These are phyloP conservation scores for Elaeis oleifera DNA, from an alignment of 202 grass and related monocot species.

Conservation along the genomic window DNA sequence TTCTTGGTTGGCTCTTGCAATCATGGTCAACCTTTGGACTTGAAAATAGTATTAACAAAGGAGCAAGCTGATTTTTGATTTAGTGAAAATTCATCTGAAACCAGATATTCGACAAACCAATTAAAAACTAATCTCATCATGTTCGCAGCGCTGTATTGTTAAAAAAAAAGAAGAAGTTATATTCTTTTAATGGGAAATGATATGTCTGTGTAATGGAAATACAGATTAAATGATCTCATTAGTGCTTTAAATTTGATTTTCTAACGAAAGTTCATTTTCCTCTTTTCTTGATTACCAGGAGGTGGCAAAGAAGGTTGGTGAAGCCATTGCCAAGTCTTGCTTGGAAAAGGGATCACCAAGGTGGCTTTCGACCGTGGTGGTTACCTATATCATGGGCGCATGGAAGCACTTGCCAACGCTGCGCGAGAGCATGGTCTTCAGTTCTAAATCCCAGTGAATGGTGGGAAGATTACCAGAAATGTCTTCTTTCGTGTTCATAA, in stretches of 20 bases:
- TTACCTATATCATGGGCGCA: slow-evolving; percentile 73
- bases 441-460: slow-evolving; percentile 42
- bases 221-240: too few relatives aligned
- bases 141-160: too few relatives aligned
- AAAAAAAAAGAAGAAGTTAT: too few relatives aligned
- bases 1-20: too few relatives aligned
- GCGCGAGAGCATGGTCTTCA: slow-evolving; percentile 78
- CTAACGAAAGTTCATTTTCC: slow-evolving; percentile 7
- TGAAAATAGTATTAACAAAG: too few relatives aligned
- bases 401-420: slow-evolving; percentile 79
- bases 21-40: too few relatives aligned
- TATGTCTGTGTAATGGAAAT: too few relatives aligned
- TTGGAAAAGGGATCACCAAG: slow-evolving; percentile 84
- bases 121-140: too few relatives aligned
- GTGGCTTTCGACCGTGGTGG: slow-evolving; percentile 87
- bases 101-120: too few relatives aligned
- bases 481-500: neutral
- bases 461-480: neutral
- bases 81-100: too few relatives aligned
- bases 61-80: too few relatives aligned
- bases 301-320: slow-evolving; percentile 78
- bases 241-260: slow-evolving; percentile 6
- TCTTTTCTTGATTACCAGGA: slow-evolving; percentile 43
- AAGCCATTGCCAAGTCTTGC: slow-evolving; percentile 77
- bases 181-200: too few relatives aligned